A percentile compares a stretch with the other conserved stretches of the same genome.
These are phyloP conservation scores for Vachellia pachyceras DNA, from an alignment of 306 rosid species.

Conservation along the genomic window DNA sequence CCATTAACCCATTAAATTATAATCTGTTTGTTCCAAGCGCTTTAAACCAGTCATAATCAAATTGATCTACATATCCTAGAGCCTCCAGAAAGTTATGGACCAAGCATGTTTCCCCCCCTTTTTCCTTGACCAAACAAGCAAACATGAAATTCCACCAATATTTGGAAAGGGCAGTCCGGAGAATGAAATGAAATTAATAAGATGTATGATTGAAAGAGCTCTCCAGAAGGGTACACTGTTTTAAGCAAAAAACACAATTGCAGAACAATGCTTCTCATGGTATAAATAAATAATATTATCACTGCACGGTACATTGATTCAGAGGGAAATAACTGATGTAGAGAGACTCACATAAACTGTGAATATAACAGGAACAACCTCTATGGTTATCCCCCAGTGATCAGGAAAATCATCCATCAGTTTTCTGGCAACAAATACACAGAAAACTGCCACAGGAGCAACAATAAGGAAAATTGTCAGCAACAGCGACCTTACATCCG, in stretches of 20 bases:
- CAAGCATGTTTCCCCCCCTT: neutral
- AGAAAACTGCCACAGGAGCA: slow-evolving; percentile 85
- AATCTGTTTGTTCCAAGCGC: neutral
- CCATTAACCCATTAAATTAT: slow-evolving; percentile 2
- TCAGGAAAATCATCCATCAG: slow-evolving; percentile 74
- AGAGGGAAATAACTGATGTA: slow-evolving; percentile 9
- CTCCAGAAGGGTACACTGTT: neutral
- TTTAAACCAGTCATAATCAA: slow-evolving; percentile 2
- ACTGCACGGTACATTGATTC: slow-evolving; percentile 1
- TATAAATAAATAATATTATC: slow-evolving; percentile 27
- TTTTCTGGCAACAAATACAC: slow-evolving; percentile 86
- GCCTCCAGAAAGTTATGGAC: neutral
- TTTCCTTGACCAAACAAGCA: neutral
- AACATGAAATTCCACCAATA: neutral
- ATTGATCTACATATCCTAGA: slow-evolving; percentile 9
- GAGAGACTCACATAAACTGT: slow-evolving; percentile 75
- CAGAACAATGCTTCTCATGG: slow-evolving; percentile 20
- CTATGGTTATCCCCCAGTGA: slow-evolving; percentile 72
- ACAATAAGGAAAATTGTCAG: slow-evolving; percentile 86
- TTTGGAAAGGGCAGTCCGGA: neutral
- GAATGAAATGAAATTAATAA: neutral
- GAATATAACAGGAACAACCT: slow-evolving; percentile 69
- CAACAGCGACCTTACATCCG: slow-evolving; percentile 91
- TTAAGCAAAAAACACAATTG: neutral
- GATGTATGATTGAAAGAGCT: slow-evolving; percentile 1